Conservation (phyloP, 1,284 basidiomycete genomes). For the Ustilago tritici region DNA sequence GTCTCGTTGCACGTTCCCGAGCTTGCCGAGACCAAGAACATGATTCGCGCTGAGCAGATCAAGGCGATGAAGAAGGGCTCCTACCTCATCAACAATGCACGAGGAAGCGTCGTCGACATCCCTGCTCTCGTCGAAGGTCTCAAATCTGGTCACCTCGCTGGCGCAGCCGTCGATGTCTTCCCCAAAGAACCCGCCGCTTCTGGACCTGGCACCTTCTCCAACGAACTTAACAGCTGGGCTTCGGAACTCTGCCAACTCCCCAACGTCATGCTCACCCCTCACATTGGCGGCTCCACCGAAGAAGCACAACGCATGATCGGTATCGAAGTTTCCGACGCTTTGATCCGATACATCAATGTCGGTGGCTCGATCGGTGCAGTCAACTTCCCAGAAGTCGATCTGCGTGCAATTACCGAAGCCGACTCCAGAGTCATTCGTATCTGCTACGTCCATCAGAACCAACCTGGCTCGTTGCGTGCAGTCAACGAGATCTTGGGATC, state of each 20-base stretch:
- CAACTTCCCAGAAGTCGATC: constrained; percentile 99
- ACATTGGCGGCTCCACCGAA: constrained; percentile 98
- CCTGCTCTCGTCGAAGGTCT: constrained; percentile 86
- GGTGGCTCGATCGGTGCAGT: constrained; percentile 89
- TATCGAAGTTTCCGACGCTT: constrained; percentile 87
- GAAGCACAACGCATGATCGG: constrained; percentile 99
- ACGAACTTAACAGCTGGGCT: constrained; percentile 66
- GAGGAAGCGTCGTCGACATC: constrained; percentile 94
- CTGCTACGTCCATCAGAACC: constrained; percentile 96
- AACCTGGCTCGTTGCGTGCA: constrained; percentile 93
- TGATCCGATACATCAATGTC: constrained; percentile 90
- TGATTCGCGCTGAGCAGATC: constrained; percentile 85
- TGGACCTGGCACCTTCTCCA: constrained; percentile 79
- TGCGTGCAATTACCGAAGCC: constrained; percentile 82
- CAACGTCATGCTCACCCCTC: constrained; percentile 74
- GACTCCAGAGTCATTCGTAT: constrained; percentile 88
- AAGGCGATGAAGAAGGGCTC: constrained; percentile 93
- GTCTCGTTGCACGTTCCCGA: constrained; percentile 97
- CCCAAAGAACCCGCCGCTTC: constrained; percentile 92
- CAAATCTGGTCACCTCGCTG: constrained; percentile 86
- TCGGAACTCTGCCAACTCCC: constrained; percentile 56
- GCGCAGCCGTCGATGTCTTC: constrained; percentile 95
- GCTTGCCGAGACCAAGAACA: constrained; percentile 91
- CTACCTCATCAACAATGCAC: constrained; percentile 98
- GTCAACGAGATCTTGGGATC: constrained; percentile 92